Base-by-base conservation (phyloP, 805 yeast species). In the Saccharomycopsis lassenensis region DNA sequence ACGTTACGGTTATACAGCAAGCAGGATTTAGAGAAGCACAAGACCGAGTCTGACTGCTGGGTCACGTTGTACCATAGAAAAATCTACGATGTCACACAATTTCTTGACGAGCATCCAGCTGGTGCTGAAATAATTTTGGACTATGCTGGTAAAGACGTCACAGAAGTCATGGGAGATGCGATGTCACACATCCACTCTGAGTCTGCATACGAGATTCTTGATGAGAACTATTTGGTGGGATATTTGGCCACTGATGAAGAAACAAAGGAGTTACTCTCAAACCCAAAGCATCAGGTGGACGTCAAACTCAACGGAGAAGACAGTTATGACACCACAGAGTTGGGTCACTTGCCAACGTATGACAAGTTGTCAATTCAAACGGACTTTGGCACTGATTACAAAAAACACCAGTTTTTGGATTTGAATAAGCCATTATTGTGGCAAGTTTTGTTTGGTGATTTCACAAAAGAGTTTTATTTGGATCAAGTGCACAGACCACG, bases 401-500 rank as follows among this genome's bases (percentile, higher is more conserved):
- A 67, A 46, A 78, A 75, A 46, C 94, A 91, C 64, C 70, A 80
- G 55, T 91, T 91, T 57, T 63, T 91, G 49, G 97, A 91, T 56
- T 69, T 91, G 52, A 74, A 69, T 48, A 75, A 73, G 55, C 94
- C 98, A 1, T 64, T 91, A 48, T 61, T 91, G 29, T 52, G 72
- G 57, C 98, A 91, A 63, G 83, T 91, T 31, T 59, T 85, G 38
- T 65, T 71, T 43, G 75, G 86, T 28, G 67, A 70, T 24, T 91
- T 86, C 66, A 54, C 81, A 28, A 89, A 83, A 55, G 93, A 84
- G 29, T 89, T 91, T 52, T 91, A 91, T 57, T 66, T 91, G 52
- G 95, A 86, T 55, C 96, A 91, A 60, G 91, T 91, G 29, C 98
- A 91, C 58, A 76, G 96, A 59, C 98, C 98, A 36, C 77, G 98